phyloP scores from a whole-genome alignment of 1,284 basidiomycete species.

The Termitomyces sp. region DNA sequence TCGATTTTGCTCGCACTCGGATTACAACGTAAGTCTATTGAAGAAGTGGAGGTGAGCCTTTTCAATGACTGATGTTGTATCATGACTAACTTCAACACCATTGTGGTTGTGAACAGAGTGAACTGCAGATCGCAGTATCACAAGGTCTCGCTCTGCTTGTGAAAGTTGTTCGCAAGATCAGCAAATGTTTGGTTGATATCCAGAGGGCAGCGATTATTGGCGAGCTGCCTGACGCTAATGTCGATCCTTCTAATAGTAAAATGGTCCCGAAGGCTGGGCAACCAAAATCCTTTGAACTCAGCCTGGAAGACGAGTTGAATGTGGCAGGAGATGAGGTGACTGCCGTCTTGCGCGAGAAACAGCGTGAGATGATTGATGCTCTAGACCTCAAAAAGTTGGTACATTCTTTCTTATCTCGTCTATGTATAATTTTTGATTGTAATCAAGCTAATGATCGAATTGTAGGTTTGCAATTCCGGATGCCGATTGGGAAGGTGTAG shows the following conservation, averaged over 20 bases:
- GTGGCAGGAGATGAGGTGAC: constrained; percentile 62
- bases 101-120: constrained; percentile 41
- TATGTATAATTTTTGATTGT: neutral
- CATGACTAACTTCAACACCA: neutral
- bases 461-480: constrained; percentile 77
- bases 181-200: constrained; percentile 74
- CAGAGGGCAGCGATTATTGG: constrained; percentile 73
- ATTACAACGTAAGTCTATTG: constrained; percentile 86
- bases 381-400: constrained; percentile 83
- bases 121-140: constrained; percentile 79
- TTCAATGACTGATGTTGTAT: neutral
- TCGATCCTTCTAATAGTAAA: constrained; percentile 28
- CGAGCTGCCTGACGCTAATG: constrained; percentile 25
- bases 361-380: constrained; percentile 80
- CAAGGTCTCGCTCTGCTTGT: constrained; percentile 90
- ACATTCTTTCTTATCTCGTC: neutral
- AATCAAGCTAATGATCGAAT: constrained; percentile 15
- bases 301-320: constrained; percentile 61
- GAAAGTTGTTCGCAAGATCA: constrained; percentile 86
- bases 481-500: constrained; percentile 67
- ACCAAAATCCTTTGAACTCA: constrained; percentile 52
- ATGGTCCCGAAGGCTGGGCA: constrained; percentile 18
- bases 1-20: constrained; percentile 88
- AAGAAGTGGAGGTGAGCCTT: constrained; percentile 74
- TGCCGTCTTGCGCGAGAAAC: constrained; percentile 54